Percentiles rank a stretch among this genome's conserved stretches.
Evolutionary conservation across 2,329 filamentous ascomycete genomes (phyloP).

Genomic region (Monosporascus sp.): DNA sequence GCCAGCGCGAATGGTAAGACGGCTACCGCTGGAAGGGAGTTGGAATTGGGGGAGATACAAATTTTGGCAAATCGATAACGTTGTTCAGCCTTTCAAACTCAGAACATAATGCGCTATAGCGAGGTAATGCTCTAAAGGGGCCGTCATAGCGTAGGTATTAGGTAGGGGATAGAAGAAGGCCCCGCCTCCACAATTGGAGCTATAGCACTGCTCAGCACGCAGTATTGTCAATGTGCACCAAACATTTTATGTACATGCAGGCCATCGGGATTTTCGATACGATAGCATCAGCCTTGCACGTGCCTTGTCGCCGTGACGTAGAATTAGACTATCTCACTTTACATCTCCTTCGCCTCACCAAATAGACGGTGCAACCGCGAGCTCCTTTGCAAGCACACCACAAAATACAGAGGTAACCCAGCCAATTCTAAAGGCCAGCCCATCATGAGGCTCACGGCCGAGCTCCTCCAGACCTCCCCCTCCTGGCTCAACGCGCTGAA

Average conservation of each 20-base stretch:
- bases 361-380: no score
- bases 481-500: slow-evolving; percentile 98
- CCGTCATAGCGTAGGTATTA: no score
- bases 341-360: no score
- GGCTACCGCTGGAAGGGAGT: no score
- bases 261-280: background rate
- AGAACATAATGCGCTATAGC: no score
- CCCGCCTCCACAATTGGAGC: background rate
- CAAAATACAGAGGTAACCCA: background rate
- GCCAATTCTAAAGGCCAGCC: slow-evolving; percentile 7
- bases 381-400: background rate
- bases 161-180: background rate
- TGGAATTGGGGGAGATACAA: no score
- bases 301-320: background rate
- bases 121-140: no score
- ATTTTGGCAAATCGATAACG: no score
- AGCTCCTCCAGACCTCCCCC: slow-evolving; percentile 89
- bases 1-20: no score
- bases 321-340: background rate
- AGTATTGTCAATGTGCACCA: background rate
- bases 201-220: background rate
- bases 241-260: background rate
- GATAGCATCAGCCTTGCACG: background rate
- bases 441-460: slow-evolving; percentile 88
- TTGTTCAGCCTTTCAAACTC: no score